phyloP scores from a whole-genome alignment of 2,329 filamentous ascomycete species.

The Amylocarpus encephaloides region DNA sequence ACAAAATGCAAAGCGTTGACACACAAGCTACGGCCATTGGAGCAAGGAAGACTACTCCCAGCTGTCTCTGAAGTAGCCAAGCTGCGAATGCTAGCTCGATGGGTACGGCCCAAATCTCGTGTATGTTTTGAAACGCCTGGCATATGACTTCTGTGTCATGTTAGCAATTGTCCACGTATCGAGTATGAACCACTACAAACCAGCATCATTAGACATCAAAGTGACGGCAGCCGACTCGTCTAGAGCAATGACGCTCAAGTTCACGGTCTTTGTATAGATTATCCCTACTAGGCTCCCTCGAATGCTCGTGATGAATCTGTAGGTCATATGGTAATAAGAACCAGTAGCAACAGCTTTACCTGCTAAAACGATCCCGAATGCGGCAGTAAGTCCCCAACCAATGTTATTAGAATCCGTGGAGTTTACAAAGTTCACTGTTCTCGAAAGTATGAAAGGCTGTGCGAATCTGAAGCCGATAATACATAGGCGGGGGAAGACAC shows the following conservation, averaged over 20 bases:
- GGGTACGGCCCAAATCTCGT: conserved; percentile 25
- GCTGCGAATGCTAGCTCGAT: conserved; percentile 27
- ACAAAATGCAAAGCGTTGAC: conserved; percentile 8
- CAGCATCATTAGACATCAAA: conserved; percentile 26
- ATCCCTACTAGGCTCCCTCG: conserved; percentile 25
- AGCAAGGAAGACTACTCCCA: conserved; percentile 21
- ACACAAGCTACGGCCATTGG: conserved; percentile 13
- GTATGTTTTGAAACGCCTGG: conserved; percentile 26
- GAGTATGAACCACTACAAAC: neutral
- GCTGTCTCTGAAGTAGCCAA: conserved; percentile 26
- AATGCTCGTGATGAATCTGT: conserved; percentile 23
- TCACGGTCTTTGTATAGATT: conserved; percentile 27
- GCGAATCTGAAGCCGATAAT: neutral
- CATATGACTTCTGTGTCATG: conserved; percentile 15
- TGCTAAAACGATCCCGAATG: conserved; percentile 18
- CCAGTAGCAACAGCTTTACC: conserved; percentile 17
- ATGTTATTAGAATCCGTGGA: conserved; percentile 9
- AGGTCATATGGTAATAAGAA: conserved; percentile 22
- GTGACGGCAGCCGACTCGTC: conserved; percentile 27
- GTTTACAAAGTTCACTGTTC: conserved; percentile 13
- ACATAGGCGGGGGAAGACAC: neutral
- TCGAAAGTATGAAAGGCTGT: conserved; percentile 1
- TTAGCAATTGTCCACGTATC: neutral
- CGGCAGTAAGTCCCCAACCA: conserved; percentile 20
- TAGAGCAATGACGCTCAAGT: conserved; percentile 19